Base-by-base conservation (phyloP, 371 early-diverging fungal species). In the Circinella umbellata region DNA sequence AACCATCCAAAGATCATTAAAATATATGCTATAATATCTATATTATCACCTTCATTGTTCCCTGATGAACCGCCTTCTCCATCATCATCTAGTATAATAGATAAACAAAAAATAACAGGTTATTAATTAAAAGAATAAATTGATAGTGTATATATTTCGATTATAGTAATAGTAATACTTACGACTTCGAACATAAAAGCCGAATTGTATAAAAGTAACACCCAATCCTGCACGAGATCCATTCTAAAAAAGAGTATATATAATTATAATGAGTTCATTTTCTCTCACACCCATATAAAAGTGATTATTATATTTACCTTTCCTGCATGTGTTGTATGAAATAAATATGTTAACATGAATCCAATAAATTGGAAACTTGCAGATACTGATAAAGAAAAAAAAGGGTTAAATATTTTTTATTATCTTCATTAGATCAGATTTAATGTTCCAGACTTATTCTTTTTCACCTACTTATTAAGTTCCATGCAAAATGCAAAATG, bases 301-400 rank as follows among this genome's bases (percentile, higher is more conserved):
- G 2, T 27, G 27, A 27, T 27, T 27, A 27, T 27, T 27, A 27
- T 27, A 27, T 27, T 71, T 77, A 85, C 86, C 80, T 88, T 89
- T 49, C 86, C 84, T 17, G 91, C 86, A 73, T 90, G 90, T 20
- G 69, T 54, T 35, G 69, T 73, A 49, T 65, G 65, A 27, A 73
- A 66, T 46, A 91, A 74, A 71, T 90, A 90, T n/a, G 89, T 89
- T 63, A 91, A 67, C 75, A 90, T 80, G 64, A 91, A 91, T 9
- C 91, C 91, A 37, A 90, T 86, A 67, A 88, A 86, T 67, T 91
- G 90, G 73, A 91, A 91, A 61, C 86, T 83, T 73, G 87, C 83
- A 48, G 89, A 89, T 34, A 88, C 90, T 90, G 2, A 27, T 27
- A 77, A 8, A n/a, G 13, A 9, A 4, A 14, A 5, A 51, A 51